Conservation (phyloP, 805 yeast species). For the Peterozyma toletana region DNA sequence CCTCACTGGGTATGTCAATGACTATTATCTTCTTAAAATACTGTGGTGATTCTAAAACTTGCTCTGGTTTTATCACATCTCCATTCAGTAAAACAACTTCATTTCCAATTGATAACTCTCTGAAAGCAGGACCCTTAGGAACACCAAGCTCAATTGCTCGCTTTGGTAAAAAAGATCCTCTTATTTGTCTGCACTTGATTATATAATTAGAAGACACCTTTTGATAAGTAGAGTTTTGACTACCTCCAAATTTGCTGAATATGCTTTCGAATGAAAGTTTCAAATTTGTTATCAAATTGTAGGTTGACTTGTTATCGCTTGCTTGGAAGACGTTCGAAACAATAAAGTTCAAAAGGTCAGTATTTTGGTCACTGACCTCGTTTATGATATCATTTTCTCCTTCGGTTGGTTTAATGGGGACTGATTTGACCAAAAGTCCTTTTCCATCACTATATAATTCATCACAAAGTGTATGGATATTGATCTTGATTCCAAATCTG, state of each 20-base stretch:
- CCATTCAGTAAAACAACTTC: constrained; percentile 56
- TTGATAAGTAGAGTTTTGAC: constrained; percentile 11
- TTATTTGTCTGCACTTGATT: constrained; percentile 53
- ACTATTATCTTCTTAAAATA: constrained; percentile 54
- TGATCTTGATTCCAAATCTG: constrained; percentile 59
- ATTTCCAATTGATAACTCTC: constrained; percentile 52
- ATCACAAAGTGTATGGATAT: constrained; percentile 17
- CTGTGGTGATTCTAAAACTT: constrained; percentile 63
- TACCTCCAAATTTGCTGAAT: neutral
- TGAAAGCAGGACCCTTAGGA: constrained; percentile 54
- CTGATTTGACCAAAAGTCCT: constrained; percentile 15
- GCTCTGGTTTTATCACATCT: constrained; percentile 49
- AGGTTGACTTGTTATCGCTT: neutral
- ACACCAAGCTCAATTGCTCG: constrained; percentile 67
- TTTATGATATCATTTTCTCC: neutral
- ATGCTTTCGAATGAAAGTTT: neutral
- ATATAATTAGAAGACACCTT: constrained; percentile 52
- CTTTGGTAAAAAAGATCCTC: constrained; percentile 70
- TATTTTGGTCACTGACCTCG: neutral
- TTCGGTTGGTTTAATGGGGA: neutral
- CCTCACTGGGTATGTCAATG: constrained; percentile 60
- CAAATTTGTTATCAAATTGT: neutral
- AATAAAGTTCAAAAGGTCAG: constrained; percentile 19
- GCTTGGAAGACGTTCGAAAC: constrained; percentile 14
- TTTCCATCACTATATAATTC: constrained; percentile 19